Conservation (phyloP, 306 rosid genomes). For the Ceratonia siliqua region DNA sequence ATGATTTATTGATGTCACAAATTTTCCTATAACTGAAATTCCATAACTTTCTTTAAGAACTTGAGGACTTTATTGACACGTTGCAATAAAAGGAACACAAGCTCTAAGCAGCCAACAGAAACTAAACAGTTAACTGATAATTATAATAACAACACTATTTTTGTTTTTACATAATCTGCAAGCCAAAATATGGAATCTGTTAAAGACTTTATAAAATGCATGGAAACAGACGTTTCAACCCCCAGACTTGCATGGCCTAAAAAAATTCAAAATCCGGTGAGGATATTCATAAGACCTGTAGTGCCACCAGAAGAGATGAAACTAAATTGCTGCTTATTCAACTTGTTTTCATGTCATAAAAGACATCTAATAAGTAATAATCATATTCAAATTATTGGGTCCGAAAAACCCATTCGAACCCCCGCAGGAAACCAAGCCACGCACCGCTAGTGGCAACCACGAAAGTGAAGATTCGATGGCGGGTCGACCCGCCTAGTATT, state of each 20-base stretch:
- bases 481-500: constrained; percentile 9
- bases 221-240: background rate
- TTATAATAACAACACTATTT: background rate
- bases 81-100: background rate
- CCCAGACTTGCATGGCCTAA: background rate
- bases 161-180: background rate
- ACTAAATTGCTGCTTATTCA: background rate
- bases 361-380: background rate
- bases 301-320: background rate
- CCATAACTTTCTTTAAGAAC: background rate
- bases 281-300: too few relatives aligned
- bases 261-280: background rate
- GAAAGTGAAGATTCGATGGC: background rate
- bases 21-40: too few relatives aligned
- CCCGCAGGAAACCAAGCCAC: background rate
- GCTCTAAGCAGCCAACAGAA: constrained; percentile 2
- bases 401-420: background rate
- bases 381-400: background rate
- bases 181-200: background rate
- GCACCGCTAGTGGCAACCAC: background rate
- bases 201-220: background rate
- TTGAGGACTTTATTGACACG: background rate
- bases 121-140: background rate
- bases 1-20: background rate
- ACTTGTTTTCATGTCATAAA: background rate